Evolutionary conservation across 257 asterid genomes (phyloP).

Genomic region (Apocynum venetum): DNA sequence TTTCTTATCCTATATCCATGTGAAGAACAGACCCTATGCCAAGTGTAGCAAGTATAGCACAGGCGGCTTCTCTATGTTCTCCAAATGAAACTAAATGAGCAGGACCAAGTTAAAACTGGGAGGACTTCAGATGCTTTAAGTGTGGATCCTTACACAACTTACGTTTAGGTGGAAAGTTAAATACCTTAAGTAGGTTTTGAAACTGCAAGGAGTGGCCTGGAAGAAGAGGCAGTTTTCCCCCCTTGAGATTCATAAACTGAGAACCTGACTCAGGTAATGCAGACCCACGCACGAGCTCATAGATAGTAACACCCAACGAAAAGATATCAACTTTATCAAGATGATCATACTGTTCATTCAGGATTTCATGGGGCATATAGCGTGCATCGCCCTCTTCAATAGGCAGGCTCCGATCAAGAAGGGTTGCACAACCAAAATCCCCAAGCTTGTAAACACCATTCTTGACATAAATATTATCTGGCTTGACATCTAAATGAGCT

Average conservation of each 20-base stretch:
- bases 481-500: slow-evolving; percentile 89
- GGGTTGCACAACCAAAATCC: slow-evolving; percentile 94
- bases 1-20: too few species aligned
- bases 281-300: slow-evolving; percentile 76
- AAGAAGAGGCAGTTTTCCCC: slow-evolving; percentile 87
- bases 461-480: slow-evolving; percentile 88
- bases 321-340: slow-evolving; percentile 90
- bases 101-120: background rate
- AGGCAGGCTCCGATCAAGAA: slow-evolving; percentile 68
- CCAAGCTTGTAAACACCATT: slow-evolving; percentile 83
- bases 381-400: slow-evolving; percentile 98
- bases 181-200: slow-evolving; percentile 87
- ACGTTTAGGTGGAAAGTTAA: background rate
- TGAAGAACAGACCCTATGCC: background rate
- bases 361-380: slow-evolving; percentile 94
- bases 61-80: background rate
- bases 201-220: slow-evolving; percentile 88
- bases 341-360: slow-evolving; percentile 76
- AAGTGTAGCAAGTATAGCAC: background rate
- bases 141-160: background rate
- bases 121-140: background rate
- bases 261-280: slow-evolving; percentile 72
- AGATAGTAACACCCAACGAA: slow-evolving; percentile 81
- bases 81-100: background rate
- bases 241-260: slow-evolving; percentile 65